Evolutionary conservation across 164 flowering plant species (phyloP).

Genomic region (Chimonanthus salicifolius): DNA sequence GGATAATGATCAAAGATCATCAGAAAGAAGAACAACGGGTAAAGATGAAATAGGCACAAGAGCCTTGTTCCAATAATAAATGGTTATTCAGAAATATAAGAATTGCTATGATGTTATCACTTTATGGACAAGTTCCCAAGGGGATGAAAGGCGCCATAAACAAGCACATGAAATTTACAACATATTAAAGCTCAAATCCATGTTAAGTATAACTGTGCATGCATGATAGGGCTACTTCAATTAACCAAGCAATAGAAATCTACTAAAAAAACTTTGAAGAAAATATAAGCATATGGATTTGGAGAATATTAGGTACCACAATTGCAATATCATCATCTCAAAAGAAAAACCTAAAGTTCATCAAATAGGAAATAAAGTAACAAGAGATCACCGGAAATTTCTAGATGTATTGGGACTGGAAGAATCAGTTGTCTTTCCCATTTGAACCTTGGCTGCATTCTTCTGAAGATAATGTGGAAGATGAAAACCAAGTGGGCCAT

Average conservation of each 20-base stretch:
- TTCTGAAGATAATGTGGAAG: constrained; percentile 34
- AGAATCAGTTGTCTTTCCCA: constrained; percentile 57
- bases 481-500: constrained; percentile 28
- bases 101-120: background rate
- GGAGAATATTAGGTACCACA: background rate
- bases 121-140: background rate
- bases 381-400: constrained; percentile 67
- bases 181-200: background rate
- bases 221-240: background rate
- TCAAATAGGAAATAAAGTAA: background rate
- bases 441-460: constrained; percentile 31
- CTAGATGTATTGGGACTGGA: constrained; percentile 54
- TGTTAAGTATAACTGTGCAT: background rate
- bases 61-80: too few species aligned
- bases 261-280: background rate
- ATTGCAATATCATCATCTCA: background rate
- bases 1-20: too few species aligned
- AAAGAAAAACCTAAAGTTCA: background rate
- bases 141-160: background rate
- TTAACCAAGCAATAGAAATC: background rate
- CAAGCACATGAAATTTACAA: background rate
- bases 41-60: too few species aligned
- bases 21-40: too few species aligned
- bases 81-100: background rate
- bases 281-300: background rate